phyloP scores from a whole-genome alignment of 257 asterid species.

The Solanum chmielewskii region DNA sequence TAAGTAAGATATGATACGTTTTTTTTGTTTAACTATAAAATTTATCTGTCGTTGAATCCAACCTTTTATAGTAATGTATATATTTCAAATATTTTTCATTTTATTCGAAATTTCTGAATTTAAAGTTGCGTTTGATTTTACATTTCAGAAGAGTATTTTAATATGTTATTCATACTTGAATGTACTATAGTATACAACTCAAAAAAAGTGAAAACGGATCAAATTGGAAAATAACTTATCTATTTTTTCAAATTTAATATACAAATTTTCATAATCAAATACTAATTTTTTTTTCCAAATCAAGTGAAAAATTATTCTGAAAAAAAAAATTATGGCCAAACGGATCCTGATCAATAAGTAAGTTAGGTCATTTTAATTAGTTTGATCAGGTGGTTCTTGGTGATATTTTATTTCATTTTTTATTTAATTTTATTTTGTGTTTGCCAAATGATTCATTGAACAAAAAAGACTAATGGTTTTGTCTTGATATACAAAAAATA shows the following conservation, averaged over 20 bases:
- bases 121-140: not conserved
- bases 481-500: slow-evolving; percentile 4
- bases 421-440: not conserved
- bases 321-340: not conserved
- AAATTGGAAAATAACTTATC: not conserved
- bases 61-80: not conserved
- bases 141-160: not conserved
- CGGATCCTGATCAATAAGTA: not conserved
- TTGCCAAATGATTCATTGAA: slow-evolving; percentile 1
- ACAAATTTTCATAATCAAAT: not conserved
- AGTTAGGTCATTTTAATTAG: not conserved
- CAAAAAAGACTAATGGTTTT: slow-evolving; percentile 6
- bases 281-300: not conserved
- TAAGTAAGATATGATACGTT: too few relatives aligned
- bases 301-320: not conserved
- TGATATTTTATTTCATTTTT: not conserved
- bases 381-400: not conserved
- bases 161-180: not conserved
- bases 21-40: too few relatives aligned
- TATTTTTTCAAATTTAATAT: not conserved
- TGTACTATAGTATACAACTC: not conserved
- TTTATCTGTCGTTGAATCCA: too few relatives aligned
- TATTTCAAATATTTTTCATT: not conserved
- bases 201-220: not conserved
- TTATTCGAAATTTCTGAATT: not conserved